Percentiles rank a stretch among this genome's conserved stretches.
These are phyloP conservation scores for Apiospora sp. DNA, from an alignment of 2,329 filamentous ascomycete species.

Conservation along the genomic window DNA sequence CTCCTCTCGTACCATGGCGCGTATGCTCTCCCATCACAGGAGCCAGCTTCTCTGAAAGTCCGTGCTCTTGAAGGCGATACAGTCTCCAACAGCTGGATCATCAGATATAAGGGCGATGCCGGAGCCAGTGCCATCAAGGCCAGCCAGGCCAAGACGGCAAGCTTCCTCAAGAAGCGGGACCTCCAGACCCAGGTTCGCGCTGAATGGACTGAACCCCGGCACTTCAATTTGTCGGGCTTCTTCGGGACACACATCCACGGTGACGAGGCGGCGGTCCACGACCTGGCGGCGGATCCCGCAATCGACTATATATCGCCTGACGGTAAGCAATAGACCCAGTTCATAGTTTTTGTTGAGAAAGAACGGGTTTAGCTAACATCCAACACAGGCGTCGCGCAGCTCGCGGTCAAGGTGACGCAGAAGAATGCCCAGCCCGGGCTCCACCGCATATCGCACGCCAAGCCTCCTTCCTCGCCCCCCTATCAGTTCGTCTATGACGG, in stretches of 20 bases:
- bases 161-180: neutral
- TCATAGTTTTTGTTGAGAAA: neutral
- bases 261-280: neutral
- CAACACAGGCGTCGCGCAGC: neutral
- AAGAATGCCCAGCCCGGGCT: slow-evolving; percentile 2
- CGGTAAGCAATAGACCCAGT: neutral
- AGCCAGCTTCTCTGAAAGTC: neutral
- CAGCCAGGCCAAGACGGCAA: slow-evolving; percentile 2
- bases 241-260: neutral
- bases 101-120: neutral
- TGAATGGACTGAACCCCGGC: neutral
- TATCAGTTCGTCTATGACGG: neutral
- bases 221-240: neutral
- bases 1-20: neutral
- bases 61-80: neutral
- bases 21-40: neutral
- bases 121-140: neutral
- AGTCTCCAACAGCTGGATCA: neutral
- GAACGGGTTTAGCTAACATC: neutral
- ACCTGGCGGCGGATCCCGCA: neutral
- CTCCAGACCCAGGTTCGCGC: neutral
- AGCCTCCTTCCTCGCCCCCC: neutral
- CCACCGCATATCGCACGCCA: neutral
- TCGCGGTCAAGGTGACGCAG: neutral
- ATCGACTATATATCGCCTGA: neutral